These are phyloP conservation scores for Eragrostis nindensis DNA, from an alignment of 176 grass and related monocot species.

Conservation along the genomic window DNA sequence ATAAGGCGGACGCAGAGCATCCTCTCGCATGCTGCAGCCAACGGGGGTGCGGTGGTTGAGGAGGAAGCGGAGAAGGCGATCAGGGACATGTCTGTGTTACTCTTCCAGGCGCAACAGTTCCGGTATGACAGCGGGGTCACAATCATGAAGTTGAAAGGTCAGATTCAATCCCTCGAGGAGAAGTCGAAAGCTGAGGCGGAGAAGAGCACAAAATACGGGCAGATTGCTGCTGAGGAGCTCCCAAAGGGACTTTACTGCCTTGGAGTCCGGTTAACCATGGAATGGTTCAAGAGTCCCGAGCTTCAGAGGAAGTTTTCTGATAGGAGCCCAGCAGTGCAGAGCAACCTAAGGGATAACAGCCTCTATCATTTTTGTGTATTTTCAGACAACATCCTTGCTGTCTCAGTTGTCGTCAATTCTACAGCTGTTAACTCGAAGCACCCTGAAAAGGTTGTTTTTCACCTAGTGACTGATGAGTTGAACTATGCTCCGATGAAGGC, in stretches of 20 bases:
- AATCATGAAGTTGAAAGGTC: conserved; percentile 91
- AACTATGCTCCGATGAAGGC: conserved; percentile 93
- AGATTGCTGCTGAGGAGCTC: conserved; percentile 95
- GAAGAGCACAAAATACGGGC: conserved; percentile 91
- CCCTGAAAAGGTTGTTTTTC: conserved; percentile 86
- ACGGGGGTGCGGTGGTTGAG: conserved; percentile 30
- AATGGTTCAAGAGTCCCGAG: conserved; percentile 77
- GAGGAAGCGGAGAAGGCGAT: conserved; percentile 70
- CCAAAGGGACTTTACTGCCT: conserved; percentile 96
- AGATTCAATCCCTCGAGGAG: conserved; percentile 83
- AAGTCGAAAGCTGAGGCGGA: conserved; percentile 82
- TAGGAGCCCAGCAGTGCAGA: conserved; percentile 54
- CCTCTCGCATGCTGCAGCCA: conserved; percentile 54
- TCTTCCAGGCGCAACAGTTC: conserved; percentile 84
- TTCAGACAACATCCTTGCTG: conserved; percentile 95
- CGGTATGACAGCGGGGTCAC: conserved; percentile 70
- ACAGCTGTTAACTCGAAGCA: conserved; percentile 76
- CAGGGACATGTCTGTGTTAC: conserved; percentile 74
- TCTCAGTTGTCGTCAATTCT: conserved; percentile 88
- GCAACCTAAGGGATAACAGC: conserved; percentile 75
- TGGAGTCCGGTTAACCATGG: conserved; percentile 79
- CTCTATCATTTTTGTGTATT: conserved; percentile 94
- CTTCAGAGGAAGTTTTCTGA: conserved; percentile 73
- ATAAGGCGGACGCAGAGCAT: conserved; percentile 67
- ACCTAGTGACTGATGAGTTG: conserved; percentile 95